Evolutionary conservation across 768 basidiomycete species (phyloP), one percentile per base, ranked within the genome.

Genomic region (Hygrocybe coccinea): DNA sequence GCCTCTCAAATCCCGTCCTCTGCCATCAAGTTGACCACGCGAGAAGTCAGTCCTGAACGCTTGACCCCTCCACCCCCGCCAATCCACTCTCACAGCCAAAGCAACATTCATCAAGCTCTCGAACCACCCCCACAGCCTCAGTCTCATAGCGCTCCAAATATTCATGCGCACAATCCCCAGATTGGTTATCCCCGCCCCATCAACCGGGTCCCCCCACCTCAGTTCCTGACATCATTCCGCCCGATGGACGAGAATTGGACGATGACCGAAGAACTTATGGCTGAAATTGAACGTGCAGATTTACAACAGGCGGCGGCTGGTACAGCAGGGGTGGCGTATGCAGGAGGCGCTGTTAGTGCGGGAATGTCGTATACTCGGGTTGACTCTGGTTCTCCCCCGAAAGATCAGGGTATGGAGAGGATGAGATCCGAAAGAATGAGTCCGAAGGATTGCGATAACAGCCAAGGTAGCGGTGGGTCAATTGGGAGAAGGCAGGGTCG

Each of bases 281-380:
- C 82, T 33, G 84, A 87, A 59, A 85, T 87, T 58, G 87, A 89
- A 64, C 79, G 81, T 41, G 83, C 82, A n/a, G 84, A 87, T 67
- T 69, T 80, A 58, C 81, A 84, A 54, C 83, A 83, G 64, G 68
- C 77, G 9, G 29, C 45, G 10, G 41, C 56, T 17, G 55, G 55
- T 22, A 56, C 55, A 21, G 29, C 47, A 7, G 55, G 55, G 2
- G 47, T 56, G 25, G 55, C 55, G 9, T 56, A 56, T 34, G 55
- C 55, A 8, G 55, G 55, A 2, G 70, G 51, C 29, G 64, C 65
- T 37, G 61, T 73, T 45, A 65, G 65, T 58, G 44, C 61, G 17
- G 57, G 62, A 2, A 14, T 39, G n/a, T 34, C 35, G 10, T 67
- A 66, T 54, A 53, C 65, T 17, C 69, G 65, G 25, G 65, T 61